A percentile compares a stretch with the other conserved stretches of the same genome.
These are phyloP conservation scores for Cochlearia excelsa DNA, from an alignment of 345 rosid genomes.

Conservation along the genomic window DNA sequence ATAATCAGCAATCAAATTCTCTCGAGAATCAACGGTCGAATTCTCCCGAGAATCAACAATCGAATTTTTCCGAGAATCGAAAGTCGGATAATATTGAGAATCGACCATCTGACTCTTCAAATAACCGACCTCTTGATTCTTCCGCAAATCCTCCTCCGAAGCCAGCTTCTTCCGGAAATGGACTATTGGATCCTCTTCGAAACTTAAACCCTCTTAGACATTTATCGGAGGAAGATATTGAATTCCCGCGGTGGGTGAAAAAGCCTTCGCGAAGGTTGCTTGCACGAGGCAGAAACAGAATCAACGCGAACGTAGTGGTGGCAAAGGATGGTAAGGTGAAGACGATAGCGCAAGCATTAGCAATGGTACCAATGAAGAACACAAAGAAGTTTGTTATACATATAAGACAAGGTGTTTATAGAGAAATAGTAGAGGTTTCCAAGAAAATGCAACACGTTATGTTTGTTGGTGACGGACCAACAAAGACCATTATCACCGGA, in stretches of 20 bases:
- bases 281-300: neutral
- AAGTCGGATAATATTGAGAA: neutral
- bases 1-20: neutral
- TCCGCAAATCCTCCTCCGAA: neutral
- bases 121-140: neutral
- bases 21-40: neutral
- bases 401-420: slow-evolving; percentile 66
- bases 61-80: neutral
- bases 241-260: slow-evolving; percentile 26
- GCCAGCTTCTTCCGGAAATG: neutral
- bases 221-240: slow-evolving; percentile 4
- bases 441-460: slow-evolving; percentile 43
- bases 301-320: slow-evolving; percentile 52
- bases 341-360: slow-evolving; percentile 58
- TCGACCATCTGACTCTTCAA: neutral
- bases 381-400: slow-evolving; percentile 49
- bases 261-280: slow-evolving; percentile 34
- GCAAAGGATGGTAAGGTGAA: slow-evolving; percentile 61
- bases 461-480: slow-evolving; percentile 78
- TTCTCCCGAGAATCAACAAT: neutral
- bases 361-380: slow-evolving; percentile 42
- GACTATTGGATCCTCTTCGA: slow-evolving; percentile 24
- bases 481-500: slow-evolving; percentile 65
- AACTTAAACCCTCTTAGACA: slow-evolving; percentile 5
- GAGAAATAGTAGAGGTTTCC: slow-evolving; percentile 43